These are phyloP conservation scores for Orbilia blumenaviensis DNA, from an alignment of 2,329 filamentous ascomycete genomes.

Conservation along the genomic window DNA sequence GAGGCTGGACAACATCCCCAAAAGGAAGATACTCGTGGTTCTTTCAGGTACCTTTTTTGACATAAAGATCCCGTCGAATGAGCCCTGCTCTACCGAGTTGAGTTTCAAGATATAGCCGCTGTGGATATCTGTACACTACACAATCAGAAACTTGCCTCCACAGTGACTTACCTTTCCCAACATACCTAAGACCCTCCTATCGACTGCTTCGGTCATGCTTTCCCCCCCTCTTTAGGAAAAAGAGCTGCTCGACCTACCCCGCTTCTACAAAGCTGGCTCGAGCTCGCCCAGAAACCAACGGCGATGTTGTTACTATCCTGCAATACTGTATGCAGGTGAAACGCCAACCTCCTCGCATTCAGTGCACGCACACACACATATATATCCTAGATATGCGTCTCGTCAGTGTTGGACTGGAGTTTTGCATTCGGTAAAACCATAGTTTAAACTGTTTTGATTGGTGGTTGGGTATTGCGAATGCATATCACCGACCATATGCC, in stretches of 20 bases:
- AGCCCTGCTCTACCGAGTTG: background rate
- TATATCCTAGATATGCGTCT: background rate
- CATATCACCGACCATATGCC: background rate
- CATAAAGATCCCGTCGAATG: background rate
- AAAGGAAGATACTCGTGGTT: background rate
- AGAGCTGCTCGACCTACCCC: slow-evolving; percentile 1
- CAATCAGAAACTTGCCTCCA: background rate
- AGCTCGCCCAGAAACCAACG: background rate
- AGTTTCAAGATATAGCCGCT: slow-evolving; percentile 21
- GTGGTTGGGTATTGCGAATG: background rate
- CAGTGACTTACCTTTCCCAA: background rate
- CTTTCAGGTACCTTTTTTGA: background rate
- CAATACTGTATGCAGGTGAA: background rate
- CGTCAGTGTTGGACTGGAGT: background rate
- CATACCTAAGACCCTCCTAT: too few species aligned
- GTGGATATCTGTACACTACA: slow-evolving; percentile 11
- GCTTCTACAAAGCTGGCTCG: background rate
- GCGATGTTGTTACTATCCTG: background rate
- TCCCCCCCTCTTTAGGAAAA: background rate
- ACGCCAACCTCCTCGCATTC: slow-evolving; percentile 12
- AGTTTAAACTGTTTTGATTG: background rate
- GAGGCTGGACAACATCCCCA: background rate
- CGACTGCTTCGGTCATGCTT: too few species aligned
- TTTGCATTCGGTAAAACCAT: background rate
- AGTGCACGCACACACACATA: background rate